Evolutionary conservation across 768 basidiomycete species (phyloP).

Genomic region (Termitomyces heimii): DNA sequence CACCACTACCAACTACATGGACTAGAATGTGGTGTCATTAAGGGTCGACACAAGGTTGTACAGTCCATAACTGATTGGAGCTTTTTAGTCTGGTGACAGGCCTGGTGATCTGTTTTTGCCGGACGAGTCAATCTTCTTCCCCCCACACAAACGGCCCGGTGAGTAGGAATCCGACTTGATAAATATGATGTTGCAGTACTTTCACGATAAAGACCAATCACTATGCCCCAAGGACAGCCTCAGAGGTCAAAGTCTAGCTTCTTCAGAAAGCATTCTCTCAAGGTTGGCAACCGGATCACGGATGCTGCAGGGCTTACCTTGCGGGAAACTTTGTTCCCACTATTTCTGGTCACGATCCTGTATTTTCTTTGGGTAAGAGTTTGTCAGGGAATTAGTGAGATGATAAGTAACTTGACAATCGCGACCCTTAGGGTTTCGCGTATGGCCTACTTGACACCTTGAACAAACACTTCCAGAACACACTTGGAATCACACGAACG

Average conservation of each 20-base stretch:
- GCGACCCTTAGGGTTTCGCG: conserved; percentile 22
- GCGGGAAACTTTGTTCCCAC: conserved; percentile 24
- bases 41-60: too few species aligned
- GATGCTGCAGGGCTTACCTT: conserved; percentile 25
- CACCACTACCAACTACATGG: not conserved
- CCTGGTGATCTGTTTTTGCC: conserved; percentile 11
- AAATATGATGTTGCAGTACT: not conserved
- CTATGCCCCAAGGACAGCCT: conserved; percentile 7
- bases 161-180: not conserved
- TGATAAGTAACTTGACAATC: not conserved
- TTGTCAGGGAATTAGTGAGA: not conserved
- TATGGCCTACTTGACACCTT: conserved; percentile 28
- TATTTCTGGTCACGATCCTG: conserved; percentile 29
- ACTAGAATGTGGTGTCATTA: too few species aligned
- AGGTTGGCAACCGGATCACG: conserved; percentile 25
- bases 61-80: not conserved
- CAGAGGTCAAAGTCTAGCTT: conserved; percentile 4
- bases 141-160: conserved; percentile 11
- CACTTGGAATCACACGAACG: conserved; percentile 25
- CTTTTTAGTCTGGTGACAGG: conserved; percentile 10
- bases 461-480: conserved; percentile 29
- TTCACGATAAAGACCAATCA: not conserved
- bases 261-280: conserved; percentile 24
- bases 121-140: not conserved
- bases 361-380: conserved; percentile 30